A percentile compares a stretch with the other conserved stretches of the same genome.
phyloP scores from a whole-genome alignment of 2,329 filamentous ascomycete species.

The Botrytis sinoallii region DNA sequence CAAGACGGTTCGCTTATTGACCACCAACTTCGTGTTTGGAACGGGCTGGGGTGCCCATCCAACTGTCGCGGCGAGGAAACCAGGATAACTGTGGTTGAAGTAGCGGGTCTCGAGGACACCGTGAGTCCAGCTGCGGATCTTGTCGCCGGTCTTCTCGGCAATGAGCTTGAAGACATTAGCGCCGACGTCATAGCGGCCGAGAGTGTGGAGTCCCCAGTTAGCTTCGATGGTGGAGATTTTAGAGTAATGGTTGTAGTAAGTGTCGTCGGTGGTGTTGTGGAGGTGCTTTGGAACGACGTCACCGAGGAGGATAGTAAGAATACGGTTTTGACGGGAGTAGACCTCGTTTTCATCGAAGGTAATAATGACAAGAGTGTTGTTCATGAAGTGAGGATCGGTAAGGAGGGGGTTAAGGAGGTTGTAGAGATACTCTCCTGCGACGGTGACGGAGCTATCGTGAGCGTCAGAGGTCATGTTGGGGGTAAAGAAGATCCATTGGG shows the following conservation, averaged over 20 bases:
- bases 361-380: slow-evolving; percentile 70
- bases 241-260: slow-evolving; percentile 73
- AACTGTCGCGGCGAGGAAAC: slow-evolving; percentile 37
- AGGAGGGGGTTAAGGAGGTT: slow-evolving; percentile 69
- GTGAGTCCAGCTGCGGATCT: slow-evolving; percentile 34
- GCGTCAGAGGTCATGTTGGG: slow-evolving; percentile 55
- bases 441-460: slow-evolving; percentile 69
- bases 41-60: slow-evolving; percentile 37
- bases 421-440: slow-evolving; percentile 65
- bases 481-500: slow-evolving; percentile 64
- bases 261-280: slow-evolving; percentile 64
- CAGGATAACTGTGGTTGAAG: slow-evolving; percentile 47
- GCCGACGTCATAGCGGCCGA: slow-evolving; percentile 69
- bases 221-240: slow-evolving; percentile 63
- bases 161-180: slow-evolving; percentile 67
- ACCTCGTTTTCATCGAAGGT: slow-evolving; percentile 78
- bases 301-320: slow-evolving; percentile 70
- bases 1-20: slow-evolving; percentile 36
- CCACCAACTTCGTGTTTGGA: slow-evolving; percentile 35
- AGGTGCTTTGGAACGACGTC: slow-evolving; percentile 66
- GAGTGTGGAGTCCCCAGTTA: slow-evolving; percentile 65
- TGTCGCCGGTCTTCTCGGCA: slow-evolving; percentile 58
- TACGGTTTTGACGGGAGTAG: slow-evolving; percentile 63
- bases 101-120: slow-evolving; percentile 39
- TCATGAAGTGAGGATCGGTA: slow-evolving; percentile 66